Evolutionary conservation across 257 asterid species (phyloP), one percentile per base, ranked within the genome.

Genomic region (Plectranthus barbatus): DNA sequence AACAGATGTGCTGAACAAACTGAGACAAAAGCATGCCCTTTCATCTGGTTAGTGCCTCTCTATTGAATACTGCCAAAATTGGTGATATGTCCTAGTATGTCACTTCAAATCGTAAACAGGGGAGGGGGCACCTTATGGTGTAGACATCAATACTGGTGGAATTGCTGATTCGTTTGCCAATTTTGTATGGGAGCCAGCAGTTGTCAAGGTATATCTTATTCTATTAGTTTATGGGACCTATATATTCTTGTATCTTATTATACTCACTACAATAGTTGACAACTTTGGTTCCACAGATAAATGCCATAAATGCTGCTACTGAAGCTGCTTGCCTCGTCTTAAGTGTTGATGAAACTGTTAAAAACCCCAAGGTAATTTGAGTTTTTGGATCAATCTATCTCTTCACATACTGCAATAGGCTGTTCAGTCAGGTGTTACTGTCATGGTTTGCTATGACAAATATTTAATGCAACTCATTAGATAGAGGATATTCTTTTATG

Each of bases 11-110:
- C 70, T 92, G 80, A 92, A 92, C 83, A 92, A 92, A 77, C 79
- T 92, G 77, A 85, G 99, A 71, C 99, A 92, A 61, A 92, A 92
- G 56, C 99, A 92, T 11, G 97, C 99, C 9, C 84, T 89, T 70
- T 85, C 90, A 13, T 89, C 96, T 40, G 99, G 99, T 92, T 69
- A 60, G 81, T 67, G 62, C 65, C 68, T 60, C 14, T 64, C 51
- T 11, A 8, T 53, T 36, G 39, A 49, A 49, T 40, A 9, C 14
- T 61, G 13, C 42, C 39, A 9, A 60, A 44, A 55, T 6, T 29
- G 31, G 47, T 5, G 41, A 9, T 42, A 9, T 19, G 6, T 13
- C 10, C 31, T 23, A 64, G 13, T 14, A 2, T 31, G 36, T 4
- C 31, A 44, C n/a, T 23, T 65, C 46, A 9, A 41, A 45, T 55